These are phyloP conservation scores for Fusarium bulbicola DNA, from an alignment of 2,329 filamentous ascomycete species.

Conservation along the genomic window DNA sequence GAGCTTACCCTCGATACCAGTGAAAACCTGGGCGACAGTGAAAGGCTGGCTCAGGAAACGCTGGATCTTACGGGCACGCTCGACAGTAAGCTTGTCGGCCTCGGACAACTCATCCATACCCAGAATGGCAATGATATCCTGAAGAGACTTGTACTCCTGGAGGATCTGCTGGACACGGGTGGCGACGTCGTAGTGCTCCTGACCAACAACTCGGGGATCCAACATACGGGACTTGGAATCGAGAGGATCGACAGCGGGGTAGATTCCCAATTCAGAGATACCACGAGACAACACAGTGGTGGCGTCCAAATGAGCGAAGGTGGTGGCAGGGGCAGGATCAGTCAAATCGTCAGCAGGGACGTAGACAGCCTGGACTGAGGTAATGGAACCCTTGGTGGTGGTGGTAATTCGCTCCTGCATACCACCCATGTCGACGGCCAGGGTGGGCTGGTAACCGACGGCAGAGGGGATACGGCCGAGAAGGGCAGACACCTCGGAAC, in stretches of 20 bases:
- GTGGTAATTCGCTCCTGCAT: constrained; percentile 99
- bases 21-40: constrained; percentile 86
- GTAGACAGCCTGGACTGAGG: constrained; percentile 99
- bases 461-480: constrained; percentile 99
- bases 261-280: constrained; percentile 99
- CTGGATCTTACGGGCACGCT: constrained; percentile 99
- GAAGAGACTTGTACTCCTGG: constrained; percentile 99
- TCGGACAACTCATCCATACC: constrained; percentile 99
- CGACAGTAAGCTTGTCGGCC: constrained; percentile 99
- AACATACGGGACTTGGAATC: constrained; percentile 99
- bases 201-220: constrained; percentile 96
- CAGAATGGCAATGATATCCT: constrained; percentile 99
- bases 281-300: constrained; percentile 99
- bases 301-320: constrained; percentile 99
- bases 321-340: constrained; percentile 98
- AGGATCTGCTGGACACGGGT: constrained; percentile 98
- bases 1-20: constrained; percentile 93
- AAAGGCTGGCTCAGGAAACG: constrained; percentile 99
- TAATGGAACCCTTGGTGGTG: constrained; percentile 99
- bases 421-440: constrained; percentile 97
- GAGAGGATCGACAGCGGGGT: constrained; percentile 99
- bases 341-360: constrained; percentile 99
- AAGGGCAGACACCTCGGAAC: constrained; percentile 99
- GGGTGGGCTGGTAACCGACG: constrained; percentile 99
- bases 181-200: constrained; percentile 97